Base-by-base conservation (phyloP, 1,284 basidiomycete genomes). In the Pterula multifida region DNA sequence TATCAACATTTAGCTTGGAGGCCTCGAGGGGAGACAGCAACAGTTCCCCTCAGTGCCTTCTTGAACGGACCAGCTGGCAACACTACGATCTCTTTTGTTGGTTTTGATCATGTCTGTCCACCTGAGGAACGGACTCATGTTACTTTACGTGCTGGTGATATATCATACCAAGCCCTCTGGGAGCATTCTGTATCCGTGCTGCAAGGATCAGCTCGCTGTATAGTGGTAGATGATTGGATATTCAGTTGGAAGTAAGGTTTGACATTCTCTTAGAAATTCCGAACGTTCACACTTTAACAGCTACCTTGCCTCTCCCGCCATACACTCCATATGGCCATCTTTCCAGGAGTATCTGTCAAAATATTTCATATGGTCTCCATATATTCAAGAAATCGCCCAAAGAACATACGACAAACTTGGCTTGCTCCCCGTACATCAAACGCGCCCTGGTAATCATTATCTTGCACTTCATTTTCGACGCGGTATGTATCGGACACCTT, bases 1-100 rank as follows among this genome's bases (percentile, higher is more conserved):
- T 71, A 70, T 52, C 68, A 71, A 52, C 67, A 69, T 3, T 55
- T 72, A 25, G 61, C 71, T 39, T 72, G 70, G 69, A 61, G 68
- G 19, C 64, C 68, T 47, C 60, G 70, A 25, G 65, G 67, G 26
- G 61, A 67, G 44, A 56, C 67, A 15, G 61, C 66, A 23, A 55
- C 56, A 3, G 62, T 70, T 0, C 69, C 71, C 4, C 55, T 71
- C 23, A 69, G 68, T 11, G 68, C 66, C 4, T 73, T 72, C 45
- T 59, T 73, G 13, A 53, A 55, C 6, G 68, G 69, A 17, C 60
- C 64, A 6, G 69, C 68, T 6, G 39, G 19, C 3, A 60, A 60
- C 24, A 59, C 58, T 22, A 58, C 65, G 17, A 60, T 72, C 24
- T 67, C 59, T 50, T 58, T 60, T 36, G 57, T 62, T n/a, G 53